These are phyloP conservation scores for Termitomyces sp. DNA, from an alignment of 1,284 basidiomycete species.

Conservation along the genomic window DNA sequence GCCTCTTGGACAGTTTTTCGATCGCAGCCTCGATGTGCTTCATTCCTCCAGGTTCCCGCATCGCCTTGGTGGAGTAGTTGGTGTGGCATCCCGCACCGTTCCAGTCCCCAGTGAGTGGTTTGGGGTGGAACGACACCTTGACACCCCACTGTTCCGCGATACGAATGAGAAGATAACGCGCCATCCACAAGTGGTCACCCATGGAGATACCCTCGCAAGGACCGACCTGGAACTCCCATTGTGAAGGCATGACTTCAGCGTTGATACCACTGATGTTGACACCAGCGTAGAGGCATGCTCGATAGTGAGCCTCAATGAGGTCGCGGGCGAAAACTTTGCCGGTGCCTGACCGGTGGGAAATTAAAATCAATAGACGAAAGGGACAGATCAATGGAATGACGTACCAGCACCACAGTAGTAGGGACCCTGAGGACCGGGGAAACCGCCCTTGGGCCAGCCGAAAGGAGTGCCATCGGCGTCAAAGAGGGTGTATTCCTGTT, in stretches of 20 bases:
- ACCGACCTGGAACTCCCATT: slow-evolving; percentile 99
- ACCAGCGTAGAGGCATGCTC: slow-evolving; percentile 93
- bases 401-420: slow-evolving; percentile 99
- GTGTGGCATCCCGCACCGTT: slow-evolving; percentile 98
- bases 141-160: slow-evolving; percentile 98
- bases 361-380: not conserved
- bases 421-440: slow-evolving; percentile 98
- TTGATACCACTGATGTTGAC: slow-evolving; percentile 99
- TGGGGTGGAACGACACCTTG: slow-evolving; percentile 99
- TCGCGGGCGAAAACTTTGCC: slow-evolving; percentile 99
- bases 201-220: slow-evolving; percentile 97
- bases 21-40: slow-evolving; percentile 93
- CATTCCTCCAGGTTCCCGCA: slow-evolving; percentile 93
- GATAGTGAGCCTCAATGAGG: slow-evolving; percentile 98
- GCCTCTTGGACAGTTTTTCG: slow-evolving; percentile 80
- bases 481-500: slow-evolving; percentile 99
- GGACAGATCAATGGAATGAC: slow-evolving; percentile 23
- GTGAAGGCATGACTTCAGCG: slow-evolving; percentile 99
- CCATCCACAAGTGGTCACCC: slow-evolving; percentile 99
- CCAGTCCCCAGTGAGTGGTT: slow-evolving; percentile 97
- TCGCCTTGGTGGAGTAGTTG: slow-evolving; percentile 89
- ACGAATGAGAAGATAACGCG: slow-evolving; percentile 88
- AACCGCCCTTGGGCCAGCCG: slow-evolving; percentile 98
- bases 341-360: slow-evolving; percentile 52
- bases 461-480: slow-evolving; percentile 88